phyloP scores from a whole-genome alignment of 352 stramenopile species.

The Blastocystis hominis region DNA sequence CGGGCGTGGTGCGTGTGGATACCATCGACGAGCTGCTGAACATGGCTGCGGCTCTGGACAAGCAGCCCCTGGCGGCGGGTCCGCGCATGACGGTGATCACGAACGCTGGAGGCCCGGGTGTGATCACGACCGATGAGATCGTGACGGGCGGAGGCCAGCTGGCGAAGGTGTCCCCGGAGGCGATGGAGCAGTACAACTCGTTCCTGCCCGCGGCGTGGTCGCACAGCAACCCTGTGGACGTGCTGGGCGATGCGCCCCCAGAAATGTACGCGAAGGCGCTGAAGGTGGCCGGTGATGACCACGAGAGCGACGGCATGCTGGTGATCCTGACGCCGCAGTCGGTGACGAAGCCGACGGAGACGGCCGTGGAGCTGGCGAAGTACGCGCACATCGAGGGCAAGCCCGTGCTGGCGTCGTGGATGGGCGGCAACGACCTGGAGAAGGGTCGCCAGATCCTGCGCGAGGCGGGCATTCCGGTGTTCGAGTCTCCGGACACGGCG shows the following conservation, averaged over 20 bases:
- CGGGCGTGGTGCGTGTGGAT: conserved; percentile 62
- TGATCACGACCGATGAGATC: conserved; percentile 62
- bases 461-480: conserved; percentile 61
- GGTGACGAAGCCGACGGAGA: conserved; percentile 63
- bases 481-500: conserved; percentile 61
- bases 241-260: conserved; percentile 62
- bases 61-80: conserved; percentile 59
- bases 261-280: conserved; percentile 62
- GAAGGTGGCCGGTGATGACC: conserved; percentile 60
- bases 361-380: conserved; percentile 61
- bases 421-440: conserved; percentile 61
- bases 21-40: conserved; percentile 64
- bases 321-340: conserved; percentile 64
- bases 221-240: conserved; percentile 63
- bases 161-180: conserved; percentile 61
- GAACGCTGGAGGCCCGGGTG: conserved; percentile 62
- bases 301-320: conserved; percentile 62
- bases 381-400: conserved; percentile 61
- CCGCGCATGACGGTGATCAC: conserved; percentile 62
- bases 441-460: conserved; percentile 61
- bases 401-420: conserved; percentile 63
- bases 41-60: conserved; percentile 61
- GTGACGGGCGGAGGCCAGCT: conserved; percentile 61
- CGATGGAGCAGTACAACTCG: conserved; percentile 61
- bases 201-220: conserved; percentile 61